Evolutionary conservation across 305 asterid genomes (phyloP).

Genomic region (Stenogyne calaminthoides): DNA sequence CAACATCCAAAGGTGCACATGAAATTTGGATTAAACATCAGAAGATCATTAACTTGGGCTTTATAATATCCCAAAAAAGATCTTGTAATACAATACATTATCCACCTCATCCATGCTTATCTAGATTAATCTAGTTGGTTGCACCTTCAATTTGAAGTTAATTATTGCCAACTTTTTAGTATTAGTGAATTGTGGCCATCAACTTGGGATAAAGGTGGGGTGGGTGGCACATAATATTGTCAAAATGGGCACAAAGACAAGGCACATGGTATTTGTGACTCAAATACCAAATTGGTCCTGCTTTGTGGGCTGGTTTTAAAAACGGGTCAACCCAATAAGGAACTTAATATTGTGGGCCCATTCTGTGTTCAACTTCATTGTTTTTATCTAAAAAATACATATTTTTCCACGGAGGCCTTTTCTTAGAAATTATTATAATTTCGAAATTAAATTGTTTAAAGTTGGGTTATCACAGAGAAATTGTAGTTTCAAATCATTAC

Average conservation of each 20-base stretch:
- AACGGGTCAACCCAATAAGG: background rate
- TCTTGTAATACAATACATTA: background rate
- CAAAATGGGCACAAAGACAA: background rate
- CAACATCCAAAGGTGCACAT: background rate
- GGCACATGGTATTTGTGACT: background rate
- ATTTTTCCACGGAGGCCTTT: background rate
- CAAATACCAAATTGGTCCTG: background rate
- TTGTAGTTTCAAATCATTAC: background rate
- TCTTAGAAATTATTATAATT: background rate
- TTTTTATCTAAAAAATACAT: background rate
- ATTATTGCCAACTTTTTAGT: background rate
- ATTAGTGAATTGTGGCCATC: background rate
- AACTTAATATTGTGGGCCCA: conserved; percentile 20
- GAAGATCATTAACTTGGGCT: background rate
- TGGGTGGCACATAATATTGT: conserved; percentile 10
- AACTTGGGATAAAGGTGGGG: background rate
- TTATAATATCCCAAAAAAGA: background rate
- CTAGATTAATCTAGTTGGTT: conserved; percentile 31
- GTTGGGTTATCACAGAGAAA: background rate
- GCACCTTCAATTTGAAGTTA: conserved; percentile 4
- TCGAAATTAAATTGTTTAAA: background rate
- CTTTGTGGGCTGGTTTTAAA: background rate
- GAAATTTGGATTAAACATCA: background rate
- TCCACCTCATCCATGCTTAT: conserved; percentile 6
- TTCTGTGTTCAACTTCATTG: background rate